Evolutionary conservation across 2,329 filamentous ascomycete genomes (phyloP).

Genomic region (Capronia epimyces): DNA sequence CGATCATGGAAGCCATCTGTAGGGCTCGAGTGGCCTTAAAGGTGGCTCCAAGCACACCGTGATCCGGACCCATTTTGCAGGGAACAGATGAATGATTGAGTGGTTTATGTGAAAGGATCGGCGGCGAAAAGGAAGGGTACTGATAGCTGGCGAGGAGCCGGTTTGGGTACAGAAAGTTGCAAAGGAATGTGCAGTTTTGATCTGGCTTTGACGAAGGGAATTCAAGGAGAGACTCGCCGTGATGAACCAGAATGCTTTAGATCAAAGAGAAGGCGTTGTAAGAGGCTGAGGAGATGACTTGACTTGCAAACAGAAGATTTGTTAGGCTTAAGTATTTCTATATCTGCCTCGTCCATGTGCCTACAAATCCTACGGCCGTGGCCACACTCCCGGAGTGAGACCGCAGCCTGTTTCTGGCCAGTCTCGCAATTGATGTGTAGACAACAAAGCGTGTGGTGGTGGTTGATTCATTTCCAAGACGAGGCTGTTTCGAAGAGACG

Average conservation of each 20-base stretch:
- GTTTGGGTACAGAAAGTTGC: background rate
- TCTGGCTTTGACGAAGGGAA: background rate
- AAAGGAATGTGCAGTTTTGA: slow-evolving; percentile 7
- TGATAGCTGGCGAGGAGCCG: slow-evolving; percentile 7
- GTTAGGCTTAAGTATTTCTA: background rate
- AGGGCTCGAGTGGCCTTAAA: slow-evolving; percentile 69
- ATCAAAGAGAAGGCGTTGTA: background rate
- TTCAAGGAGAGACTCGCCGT: background rate
- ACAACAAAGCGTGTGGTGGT: slow-evolving; percentile 12
- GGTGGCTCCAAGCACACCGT: slow-evolving; percentile 69
- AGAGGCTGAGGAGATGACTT: slow-evolving; percentile 3
- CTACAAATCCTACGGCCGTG: background rate
- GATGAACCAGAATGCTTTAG: background rate
- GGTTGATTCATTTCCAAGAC: slow-evolving; percentile 6
- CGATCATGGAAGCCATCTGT: slow-evolving; percentile 65
- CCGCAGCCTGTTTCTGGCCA: slow-evolving; percentile 6
- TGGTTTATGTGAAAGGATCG: background rate
- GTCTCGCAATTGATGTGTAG: slow-evolving; percentile 8
- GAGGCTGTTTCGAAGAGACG: slow-evolving; percentile 15
- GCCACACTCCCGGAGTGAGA: background rate
- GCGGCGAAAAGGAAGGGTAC: background rate
- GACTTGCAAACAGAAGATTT: background rate
- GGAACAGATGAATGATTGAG: slow-evolving; percentile 5
- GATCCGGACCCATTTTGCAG: slow-evolving; percentile 36
- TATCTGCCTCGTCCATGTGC: background rate